phyloP scores from a whole-genome alignment of 1,284 basidiomycete species.

The Ganoderma lingzhi region DNA sequence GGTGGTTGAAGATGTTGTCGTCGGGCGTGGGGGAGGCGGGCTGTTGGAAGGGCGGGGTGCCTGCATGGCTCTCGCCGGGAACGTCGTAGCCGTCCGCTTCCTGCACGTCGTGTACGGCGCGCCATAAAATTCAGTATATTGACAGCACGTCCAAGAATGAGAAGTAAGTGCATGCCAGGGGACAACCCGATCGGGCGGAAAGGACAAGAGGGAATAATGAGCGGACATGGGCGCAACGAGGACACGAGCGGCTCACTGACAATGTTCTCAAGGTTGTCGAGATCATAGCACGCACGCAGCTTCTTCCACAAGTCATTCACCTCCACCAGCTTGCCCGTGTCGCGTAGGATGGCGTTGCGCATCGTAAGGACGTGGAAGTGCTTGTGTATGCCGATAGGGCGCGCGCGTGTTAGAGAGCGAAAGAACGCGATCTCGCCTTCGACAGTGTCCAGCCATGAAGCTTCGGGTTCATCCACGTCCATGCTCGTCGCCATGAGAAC shows the following conservation, averaged over 20 bases:
- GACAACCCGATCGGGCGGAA: too few relatives aligned
- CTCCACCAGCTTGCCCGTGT: conserved; percentile 70
- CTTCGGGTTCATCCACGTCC: conserved; percentile 28
- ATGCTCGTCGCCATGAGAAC: conserved; percentile 18
- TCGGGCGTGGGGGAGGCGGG: conserved; percentile 70
- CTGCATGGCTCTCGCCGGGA: conserved; percentile 47
- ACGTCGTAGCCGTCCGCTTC: conserved; percentile 72
- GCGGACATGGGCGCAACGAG: not conserved
- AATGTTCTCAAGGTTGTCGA: conserved; percentile 79
- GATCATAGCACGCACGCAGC: conserved; percentile 74
- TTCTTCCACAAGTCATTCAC: conserved; percentile 79
- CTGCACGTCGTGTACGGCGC: conserved; percentile 35
- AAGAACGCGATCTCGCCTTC: conserved; percentile 86
- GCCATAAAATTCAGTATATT: not conserved
- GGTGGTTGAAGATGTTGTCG: conserved; percentile 71
- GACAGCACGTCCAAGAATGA: not conserved
- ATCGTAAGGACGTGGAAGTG: conserved; percentile 83
- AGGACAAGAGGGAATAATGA: not conserved
- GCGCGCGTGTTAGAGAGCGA: conserved; percentile 75
- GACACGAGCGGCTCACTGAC: conserved; percentile 52
- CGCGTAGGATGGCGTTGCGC: conserved; percentile 72
- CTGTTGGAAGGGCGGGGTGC: conserved; percentile 54
- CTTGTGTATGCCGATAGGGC: conserved; percentile 81
- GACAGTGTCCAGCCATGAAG: conserved; percentile 65
- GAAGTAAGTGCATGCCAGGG: not conserved